Evolutionary conservation across 148 eudicot genomes (phyloP).

Genomic region (Camellia japonica): DNA sequence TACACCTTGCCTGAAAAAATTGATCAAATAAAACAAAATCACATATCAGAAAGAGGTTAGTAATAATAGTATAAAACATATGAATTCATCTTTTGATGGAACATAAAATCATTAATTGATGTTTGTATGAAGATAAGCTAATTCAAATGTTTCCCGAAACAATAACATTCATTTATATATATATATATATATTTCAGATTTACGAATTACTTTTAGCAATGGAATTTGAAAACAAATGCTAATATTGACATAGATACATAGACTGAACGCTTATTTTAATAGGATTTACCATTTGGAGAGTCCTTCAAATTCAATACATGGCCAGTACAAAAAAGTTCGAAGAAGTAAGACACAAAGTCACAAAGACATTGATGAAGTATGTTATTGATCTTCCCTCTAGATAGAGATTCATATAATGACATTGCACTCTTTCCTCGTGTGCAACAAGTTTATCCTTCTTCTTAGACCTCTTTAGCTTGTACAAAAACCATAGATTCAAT

Average conservation of each 20-base stretch:
- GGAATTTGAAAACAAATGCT: too few species aligned
- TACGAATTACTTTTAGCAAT: too few species aligned
- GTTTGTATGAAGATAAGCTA: too few species aligned
- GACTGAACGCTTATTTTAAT: too few species aligned
- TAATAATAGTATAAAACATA: background rate
- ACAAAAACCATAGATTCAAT: background rate
- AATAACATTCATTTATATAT: too few species aligned
- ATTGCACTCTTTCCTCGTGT: too few species aligned
- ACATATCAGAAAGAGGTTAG: background rate
- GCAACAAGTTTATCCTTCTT: background rate
- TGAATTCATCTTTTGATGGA: background rate
- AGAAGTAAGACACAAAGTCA: background rate
- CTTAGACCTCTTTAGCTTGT: background rate
- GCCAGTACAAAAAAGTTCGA: background rate
- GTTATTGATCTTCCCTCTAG: background rate
- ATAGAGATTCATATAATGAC: background rate
- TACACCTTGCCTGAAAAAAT: conserved; percentile 66
- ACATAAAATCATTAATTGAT: background rate
- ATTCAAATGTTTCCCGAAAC: too few species aligned
- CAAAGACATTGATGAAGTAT: background rate
- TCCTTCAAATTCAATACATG: background rate
- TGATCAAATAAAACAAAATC: background rate
- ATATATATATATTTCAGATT: too few species aligned
- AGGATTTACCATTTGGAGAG: too few species aligned
- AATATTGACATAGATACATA: too few species aligned